Evolutionary conservation across 495 filamentous ascomycete genomes (phyloP).

Genomic region (Gamarada debralockiae): DNA sequence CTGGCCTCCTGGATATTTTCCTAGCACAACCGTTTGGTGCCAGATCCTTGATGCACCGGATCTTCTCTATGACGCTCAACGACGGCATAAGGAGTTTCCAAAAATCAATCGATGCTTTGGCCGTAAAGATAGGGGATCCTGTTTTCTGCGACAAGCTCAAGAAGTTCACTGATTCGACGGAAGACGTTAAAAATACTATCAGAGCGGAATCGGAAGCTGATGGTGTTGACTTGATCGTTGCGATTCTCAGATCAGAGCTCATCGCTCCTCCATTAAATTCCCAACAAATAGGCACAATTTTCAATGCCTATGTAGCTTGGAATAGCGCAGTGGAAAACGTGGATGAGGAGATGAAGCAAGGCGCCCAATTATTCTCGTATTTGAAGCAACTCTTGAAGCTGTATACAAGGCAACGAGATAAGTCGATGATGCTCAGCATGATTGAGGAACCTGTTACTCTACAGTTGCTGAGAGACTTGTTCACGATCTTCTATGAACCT

Average conservation of each 20-base stretch:
- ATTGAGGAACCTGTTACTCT: constrained; percentile 94
- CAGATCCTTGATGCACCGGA: constrained; percentile 84
- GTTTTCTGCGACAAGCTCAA: constrained; percentile 81
- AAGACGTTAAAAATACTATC: constrained; percentile 67
- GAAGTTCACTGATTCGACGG: constrained; percentile 68
- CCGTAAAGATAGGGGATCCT: constrained; percentile 68
- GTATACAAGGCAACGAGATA: constrained; percentile 87
- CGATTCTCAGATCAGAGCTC: constrained; percentile 70
- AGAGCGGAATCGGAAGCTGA: constrained; percentile 67
- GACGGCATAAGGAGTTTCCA: constrained; percentile 86
- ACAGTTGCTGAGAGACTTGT: constrained; percentile 90
- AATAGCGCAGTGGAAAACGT: constrained; percentile 90
- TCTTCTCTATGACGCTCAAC: constrained; percentile 85
- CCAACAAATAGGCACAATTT: constrained; percentile 76
- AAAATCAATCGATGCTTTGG: constrained; percentile 74
- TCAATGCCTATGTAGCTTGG: constrained; percentile 97
- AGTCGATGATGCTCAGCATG: constrained; percentile 93
- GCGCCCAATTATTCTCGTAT: constrained; percentile 86
- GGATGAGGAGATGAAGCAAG: constrained; percentile 81
- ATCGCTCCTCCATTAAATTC: constrained; percentile 63
- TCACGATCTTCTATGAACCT: constrained; percentile 98
- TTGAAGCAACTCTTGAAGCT: constrained; percentile 95
- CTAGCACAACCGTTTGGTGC: constrained; percentile 91
- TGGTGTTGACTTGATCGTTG: constrained; percentile 76
- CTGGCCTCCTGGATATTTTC: constrained; percentile 86